phyloP scores from a whole-genome alignment of 2,329 filamentous ascomycete species.

The Graphium sp. region DNA sequence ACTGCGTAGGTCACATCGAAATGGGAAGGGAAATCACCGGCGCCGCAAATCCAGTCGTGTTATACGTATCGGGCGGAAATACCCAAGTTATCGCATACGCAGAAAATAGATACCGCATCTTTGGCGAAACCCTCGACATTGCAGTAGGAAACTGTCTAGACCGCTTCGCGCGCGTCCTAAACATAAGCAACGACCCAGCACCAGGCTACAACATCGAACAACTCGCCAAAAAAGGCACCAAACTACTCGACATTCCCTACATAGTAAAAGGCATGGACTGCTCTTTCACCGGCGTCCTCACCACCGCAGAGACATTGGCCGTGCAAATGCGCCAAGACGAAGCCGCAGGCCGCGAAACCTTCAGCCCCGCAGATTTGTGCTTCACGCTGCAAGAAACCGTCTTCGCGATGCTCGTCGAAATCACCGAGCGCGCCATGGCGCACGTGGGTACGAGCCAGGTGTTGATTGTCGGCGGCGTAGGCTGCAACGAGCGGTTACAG shows the following conservation, averaged over 20 bases:
- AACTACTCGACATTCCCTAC: constrained; percentile 77
- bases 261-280: constrained; percentile 98
- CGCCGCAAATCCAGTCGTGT: constrained; percentile 77
- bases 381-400: constrained; percentile 93
- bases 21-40: constrained; percentile 93
- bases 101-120: constrained; percentile 87
- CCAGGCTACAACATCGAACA: constrained; percentile 98
- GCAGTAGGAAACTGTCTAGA: constrained; percentile 96
- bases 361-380: constrained; percentile 75
- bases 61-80: constrained; percentile 93
- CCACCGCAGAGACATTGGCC: constrained; percentile 65
- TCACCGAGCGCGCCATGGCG: constrained; percentile 95
- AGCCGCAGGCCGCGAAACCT: constrained; percentile 32
- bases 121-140: constrained; percentile 93
- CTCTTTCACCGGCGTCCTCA: constrained; percentile 84
- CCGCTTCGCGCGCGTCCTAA: constrained; percentile 79
- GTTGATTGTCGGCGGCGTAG: constrained; percentile 87
- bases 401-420: constrained; percentile 94
- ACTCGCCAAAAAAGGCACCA: constrained; percentile 57
- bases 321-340: constrained; percentile 36
- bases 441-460: constrained; percentile 87
- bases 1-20: constrained; percentile 97
- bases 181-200: constrained; percentile 88
- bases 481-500: constrained; percentile 85
- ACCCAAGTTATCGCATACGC: constrained; percentile 97